These are phyloP conservation scores for Suillus sp. DNA, from an alignment of 768 basidiomycete genomes.

Conservation along the genomic window DNA sequence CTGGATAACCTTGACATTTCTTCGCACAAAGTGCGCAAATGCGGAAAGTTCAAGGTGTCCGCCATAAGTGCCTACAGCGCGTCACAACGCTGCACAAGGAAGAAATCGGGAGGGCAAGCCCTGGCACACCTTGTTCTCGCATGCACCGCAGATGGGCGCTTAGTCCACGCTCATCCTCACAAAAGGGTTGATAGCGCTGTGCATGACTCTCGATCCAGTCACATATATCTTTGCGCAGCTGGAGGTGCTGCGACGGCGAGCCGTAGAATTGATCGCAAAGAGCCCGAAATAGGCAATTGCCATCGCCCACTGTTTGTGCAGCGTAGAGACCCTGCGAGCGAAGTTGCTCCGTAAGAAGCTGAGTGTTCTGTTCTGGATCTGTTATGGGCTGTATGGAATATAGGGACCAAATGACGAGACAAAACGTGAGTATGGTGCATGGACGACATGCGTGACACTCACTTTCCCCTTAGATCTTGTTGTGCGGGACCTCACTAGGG, in stretches of 20 bases:
- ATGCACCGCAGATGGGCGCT: slow-evolving; percentile 74
- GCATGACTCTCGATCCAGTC: slow-evolving; percentile 75
- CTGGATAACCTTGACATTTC: slow-evolving; percentile 90
- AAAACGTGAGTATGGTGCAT: slow-evolving; percentile 21
- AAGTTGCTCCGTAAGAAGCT: slow-evolving; percentile 71
- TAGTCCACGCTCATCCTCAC: slow-evolving; percentile 81
- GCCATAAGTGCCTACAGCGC: slow-evolving; percentile 74
- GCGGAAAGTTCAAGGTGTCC: slow-evolving; percentile 94
- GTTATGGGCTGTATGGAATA: slow-evolving; percentile 40
- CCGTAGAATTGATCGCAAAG: slow-evolving; percentile 88
- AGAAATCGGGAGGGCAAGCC: slow-evolving; percentile 16
- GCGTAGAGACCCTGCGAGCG: slow-evolving; percentile 81
- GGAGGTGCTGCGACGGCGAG: slow-evolving; percentile 64
- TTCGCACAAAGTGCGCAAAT: slow-evolving; percentile 77
- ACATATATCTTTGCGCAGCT: slow-evolving; percentile 75
- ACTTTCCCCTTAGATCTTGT: slow-evolving; percentile 64
- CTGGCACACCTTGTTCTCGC: slow-evolving; percentile 67
- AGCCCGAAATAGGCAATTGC: slow-evolving; percentile 93
- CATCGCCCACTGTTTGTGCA: slow-evolving; percentile 85
- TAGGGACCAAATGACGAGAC: not conserved
- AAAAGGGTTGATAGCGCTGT: slow-evolving; percentile 81
- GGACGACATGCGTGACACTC: slow-evolving; percentile 34
- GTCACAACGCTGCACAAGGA: slow-evolving; percentile 19
- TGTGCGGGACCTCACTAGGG: slow-evolving; percentile 55
- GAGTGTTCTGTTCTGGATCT: slow-evolving; percentile 65